Percentiles rank a stretch among this genome's conserved stretches.
These are phyloP conservation scores for Blastocystis sp. DNA, from an alignment of 352 stramenopile genomes.

Conservation along the genomic window DNA sequence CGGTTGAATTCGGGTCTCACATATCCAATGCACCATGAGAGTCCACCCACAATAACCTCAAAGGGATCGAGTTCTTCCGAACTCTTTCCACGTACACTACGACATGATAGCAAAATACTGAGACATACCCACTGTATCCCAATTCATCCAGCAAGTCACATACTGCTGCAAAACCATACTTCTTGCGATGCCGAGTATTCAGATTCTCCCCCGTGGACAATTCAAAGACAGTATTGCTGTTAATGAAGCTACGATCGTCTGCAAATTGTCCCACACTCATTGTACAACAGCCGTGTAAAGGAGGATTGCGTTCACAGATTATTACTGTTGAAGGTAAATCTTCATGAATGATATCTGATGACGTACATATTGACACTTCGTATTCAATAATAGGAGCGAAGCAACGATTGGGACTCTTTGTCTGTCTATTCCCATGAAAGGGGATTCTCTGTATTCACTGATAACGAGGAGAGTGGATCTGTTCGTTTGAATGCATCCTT, in stretches of 20 bases:
- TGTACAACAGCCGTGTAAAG: background rate
- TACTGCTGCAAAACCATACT: background rate
- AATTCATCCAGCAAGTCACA: slow-evolving; percentile 4
- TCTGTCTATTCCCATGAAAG: too few species aligned
- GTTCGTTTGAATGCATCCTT: too few species aligned
- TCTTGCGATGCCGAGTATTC: background rate
- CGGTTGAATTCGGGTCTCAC: slow-evolving; percentile 36
- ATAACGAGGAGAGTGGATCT: too few species aligned
- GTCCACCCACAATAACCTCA: slow-evolving; percentile 12
- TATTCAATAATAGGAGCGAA: too few species aligned
- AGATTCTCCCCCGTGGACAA: background rate
- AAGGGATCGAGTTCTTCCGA: slow-evolving; percentile 44
- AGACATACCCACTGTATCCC: slow-evolving; percentile 31
- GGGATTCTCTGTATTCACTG: too few species aligned
- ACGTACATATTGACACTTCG: too few species aligned
- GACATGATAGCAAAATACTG: background rate
- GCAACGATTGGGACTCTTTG: too few species aligned
- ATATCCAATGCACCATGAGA: slow-evolving; percentile 50
- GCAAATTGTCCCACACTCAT: background rate
- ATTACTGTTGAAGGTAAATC: too few species aligned
- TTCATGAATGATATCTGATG: too few species aligned
- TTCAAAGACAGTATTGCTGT: slow-evolving; percentile 31
- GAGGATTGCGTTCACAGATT: too few species aligned
- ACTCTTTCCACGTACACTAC: background rate
- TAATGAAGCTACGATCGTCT: background rate